phyloP scores from a whole-genome alignment of 1,284 basidiomycete genomes.

The Stereum hirsutum region DNA sequence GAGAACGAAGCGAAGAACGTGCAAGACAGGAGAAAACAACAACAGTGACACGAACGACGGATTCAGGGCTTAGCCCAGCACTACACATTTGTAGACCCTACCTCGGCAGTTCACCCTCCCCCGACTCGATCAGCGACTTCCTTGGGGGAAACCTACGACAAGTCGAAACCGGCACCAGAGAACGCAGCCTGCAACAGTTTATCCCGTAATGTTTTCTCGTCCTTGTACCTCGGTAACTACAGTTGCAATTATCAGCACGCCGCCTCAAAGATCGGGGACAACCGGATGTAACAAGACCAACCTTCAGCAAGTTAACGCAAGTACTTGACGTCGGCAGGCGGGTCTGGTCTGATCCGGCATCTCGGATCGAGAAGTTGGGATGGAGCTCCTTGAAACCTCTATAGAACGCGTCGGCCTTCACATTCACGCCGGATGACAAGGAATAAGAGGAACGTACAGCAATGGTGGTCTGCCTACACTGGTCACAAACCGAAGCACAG shows the following conservation, averaged over 20 bases:
- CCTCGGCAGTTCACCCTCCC: too few relatives aligned
- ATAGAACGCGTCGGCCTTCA: conserved; percentile 5
- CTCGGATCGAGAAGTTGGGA: conserved; percentile 81
- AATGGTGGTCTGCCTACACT: conserved; percentile 85
- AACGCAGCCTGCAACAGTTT: conserved; percentile 86
- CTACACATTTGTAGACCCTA: too few relatives aligned
- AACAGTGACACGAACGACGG: too few relatives aligned
- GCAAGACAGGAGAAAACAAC: too few relatives aligned
- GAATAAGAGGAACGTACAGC: conserved; percentile 38
- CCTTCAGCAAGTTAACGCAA: conserved; percentile 85
- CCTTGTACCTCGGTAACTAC: conserved; percentile 63
- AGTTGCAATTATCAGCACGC: conserved; percentile 6
- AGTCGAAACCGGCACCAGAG: conserved; percentile 82
- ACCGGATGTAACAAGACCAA: conserved; percentile 15
- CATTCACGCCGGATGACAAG: conserved; percentile 1
- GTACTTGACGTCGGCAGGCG: conserved; percentile 78
- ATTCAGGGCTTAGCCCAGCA: too few relatives aligned
- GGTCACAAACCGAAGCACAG: conserved; percentile 82
- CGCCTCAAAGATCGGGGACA: neutral
- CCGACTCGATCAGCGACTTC: too few relatives aligned
- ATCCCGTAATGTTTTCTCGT: conserved; percentile 50
- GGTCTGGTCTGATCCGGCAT: conserved; percentile 62
- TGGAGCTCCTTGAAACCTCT: conserved; percentile 84
- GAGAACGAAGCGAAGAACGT: too few relatives aligned
- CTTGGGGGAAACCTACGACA: too few relatives aligned